phyloP scores from a whole-genome alignment of 2,329 filamentous ascomycete genomes.

The Cercospora sesami region DNA sequence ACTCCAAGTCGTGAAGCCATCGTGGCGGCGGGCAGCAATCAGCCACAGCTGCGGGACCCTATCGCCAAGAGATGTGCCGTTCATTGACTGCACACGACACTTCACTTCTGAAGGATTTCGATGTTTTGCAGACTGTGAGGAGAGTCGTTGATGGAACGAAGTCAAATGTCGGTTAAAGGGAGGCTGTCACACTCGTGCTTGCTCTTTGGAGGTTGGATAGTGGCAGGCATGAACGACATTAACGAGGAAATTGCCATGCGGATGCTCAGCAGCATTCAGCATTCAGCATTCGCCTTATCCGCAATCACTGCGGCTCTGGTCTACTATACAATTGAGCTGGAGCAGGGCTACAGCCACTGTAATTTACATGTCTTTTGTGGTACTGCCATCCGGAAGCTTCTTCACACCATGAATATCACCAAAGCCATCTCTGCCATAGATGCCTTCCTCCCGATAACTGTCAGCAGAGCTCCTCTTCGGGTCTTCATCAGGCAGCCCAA shows the following conservation, averaged over 20 bases:
- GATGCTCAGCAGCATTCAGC: neutral
- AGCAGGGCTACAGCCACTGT: neutral
- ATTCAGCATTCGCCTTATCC: neutral
- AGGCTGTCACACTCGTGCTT: neutral
- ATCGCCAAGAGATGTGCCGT: neutral
- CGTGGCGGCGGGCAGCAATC: neutral
- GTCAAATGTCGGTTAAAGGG: neutral
- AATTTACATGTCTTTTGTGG: slow-evolving; percentile 57
- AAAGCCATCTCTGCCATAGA: slow-evolving; percentile 45
- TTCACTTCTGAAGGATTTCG: neutral
- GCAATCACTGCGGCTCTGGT: neutral
- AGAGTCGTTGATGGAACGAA: neutral
- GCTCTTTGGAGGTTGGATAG: neutral
- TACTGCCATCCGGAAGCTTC: slow-evolving; percentile 56
- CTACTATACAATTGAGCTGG: neutral
- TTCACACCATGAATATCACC: slow-evolving; percentile 49
- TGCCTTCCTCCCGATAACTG: slow-evolving; percentile 69
- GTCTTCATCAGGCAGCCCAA: slow-evolving; percentile 78
- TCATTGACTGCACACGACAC: neutral
- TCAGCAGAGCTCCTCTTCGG: slow-evolving; percentile 73
- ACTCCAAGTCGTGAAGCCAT: slow-evolving; percentile 1
- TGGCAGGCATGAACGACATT: neutral
- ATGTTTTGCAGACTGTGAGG: neutral
- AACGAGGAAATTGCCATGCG: neutral
- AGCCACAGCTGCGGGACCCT: neutral